These are phyloP conservation scores for Metschnikowia kunwiensis DNA, from an alignment of 805 yeast species.

Conservation along the genomic window DNA sequence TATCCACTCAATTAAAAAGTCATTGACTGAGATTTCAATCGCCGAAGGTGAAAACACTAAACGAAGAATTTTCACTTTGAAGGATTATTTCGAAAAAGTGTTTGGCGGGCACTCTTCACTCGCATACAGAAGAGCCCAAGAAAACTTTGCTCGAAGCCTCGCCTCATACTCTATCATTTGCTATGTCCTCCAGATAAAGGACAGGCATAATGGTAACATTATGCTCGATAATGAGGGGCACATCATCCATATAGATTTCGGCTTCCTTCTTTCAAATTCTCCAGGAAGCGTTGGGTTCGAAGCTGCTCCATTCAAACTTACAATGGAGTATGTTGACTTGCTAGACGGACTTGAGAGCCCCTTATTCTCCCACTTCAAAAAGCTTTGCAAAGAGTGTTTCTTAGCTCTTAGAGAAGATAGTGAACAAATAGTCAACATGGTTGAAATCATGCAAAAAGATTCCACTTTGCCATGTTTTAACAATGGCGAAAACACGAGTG, in stretches of 20 bases:
- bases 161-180: slow-evolving; percentile 93
- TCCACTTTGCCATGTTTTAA: slow-evolving; percentile 88
- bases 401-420: slow-evolving; percentile 67
- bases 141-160: slow-evolving; percentile 77
- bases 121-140: slow-evolving; percentile 71
- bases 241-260: slow-evolving; percentile 92
- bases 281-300: slow-evolving; percentile 98
- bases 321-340: slow-evolving; percentile 83
- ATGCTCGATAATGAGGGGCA: slow-evolving; percentile 97
- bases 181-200: slow-evolving; percentile 87
- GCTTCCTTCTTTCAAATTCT: slow-evolving; percentile 85
- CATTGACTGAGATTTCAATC: slow-evolving; percentile 73
- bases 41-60: slow-evolving; percentile 65
- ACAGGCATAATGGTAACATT: slow-evolving; percentile 95
- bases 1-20: slow-evolving; percentile 90
- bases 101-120: slow-evolving; percentile 63
- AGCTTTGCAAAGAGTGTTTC: slow-evolving; percentile 70
- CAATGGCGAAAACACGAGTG: slow-evolving; percentile 80
- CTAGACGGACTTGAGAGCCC: slow-evolving; percentile 75
- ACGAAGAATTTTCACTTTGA: slow-evolving; percentile 61
- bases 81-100: slow-evolving; percentile 73
- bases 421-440: slow-evolving; percentile 74
- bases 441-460: slow-evolving; percentile 91
- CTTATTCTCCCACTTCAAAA: slow-evolving; percentile 57
- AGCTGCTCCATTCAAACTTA: slow-evolving; percentile 94